A percentile compares a stretch with the other conserved stretches of the same genome.
Conservation (phyloP, 78 protist genomes). For the Speleostelium caveatum region DNA sequence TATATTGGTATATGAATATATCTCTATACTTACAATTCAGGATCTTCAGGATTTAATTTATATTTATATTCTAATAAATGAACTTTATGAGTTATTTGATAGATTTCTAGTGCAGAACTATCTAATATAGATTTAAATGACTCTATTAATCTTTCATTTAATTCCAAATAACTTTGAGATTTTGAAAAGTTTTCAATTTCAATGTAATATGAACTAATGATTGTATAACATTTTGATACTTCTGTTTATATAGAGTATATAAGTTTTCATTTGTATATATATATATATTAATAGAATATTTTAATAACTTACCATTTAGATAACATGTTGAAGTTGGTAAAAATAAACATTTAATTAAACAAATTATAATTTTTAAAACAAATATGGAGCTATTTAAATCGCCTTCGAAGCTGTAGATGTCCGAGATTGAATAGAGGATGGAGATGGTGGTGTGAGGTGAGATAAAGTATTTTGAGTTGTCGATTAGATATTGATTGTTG, state of each 20-base stretch:
- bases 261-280: no score
- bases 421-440: slow-evolving; percentile 10
- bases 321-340: neutral
- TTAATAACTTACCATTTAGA: no score
- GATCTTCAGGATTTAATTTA: neutral
- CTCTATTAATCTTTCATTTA: neutral
- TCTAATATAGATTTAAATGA: neutral
- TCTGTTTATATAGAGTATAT: neutral
- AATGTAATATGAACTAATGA: neutral
- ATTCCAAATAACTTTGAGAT: neutral
- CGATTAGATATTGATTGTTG: neutral
- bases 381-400: slow-evolving; percentile 32
- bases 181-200: neutral
- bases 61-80: slow-evolving; percentile 22
- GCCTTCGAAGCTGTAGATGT: slow-evolving; percentile 65
- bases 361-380: slow-evolving; percentile 19
- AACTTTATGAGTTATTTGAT: neutral
- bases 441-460: slow-evolving; percentile 28
- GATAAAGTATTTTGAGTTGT: slow-evolving; percentile 26
- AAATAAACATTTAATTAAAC: slow-evolving; percentile 28
- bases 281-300: no score
- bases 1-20: neutral
- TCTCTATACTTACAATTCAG: neutral
- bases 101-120: neutral
- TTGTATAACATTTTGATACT: slow-evolving; percentile 12